Conservation (phyloP, 345 rosid species). For the Dipteronia dyeriana region DNA sequence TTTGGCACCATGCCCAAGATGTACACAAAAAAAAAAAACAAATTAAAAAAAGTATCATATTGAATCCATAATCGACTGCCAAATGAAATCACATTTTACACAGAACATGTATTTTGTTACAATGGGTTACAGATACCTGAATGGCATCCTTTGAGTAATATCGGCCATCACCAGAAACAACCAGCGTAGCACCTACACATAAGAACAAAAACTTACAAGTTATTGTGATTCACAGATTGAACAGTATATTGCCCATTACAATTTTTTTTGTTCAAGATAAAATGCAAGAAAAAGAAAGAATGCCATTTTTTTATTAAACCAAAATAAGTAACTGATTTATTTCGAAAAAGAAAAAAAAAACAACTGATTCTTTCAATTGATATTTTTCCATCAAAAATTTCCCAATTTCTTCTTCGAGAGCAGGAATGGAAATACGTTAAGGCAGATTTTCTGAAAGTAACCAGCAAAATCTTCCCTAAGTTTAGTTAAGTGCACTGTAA, state of each 20-base stretch:
- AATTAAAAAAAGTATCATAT: background rate
- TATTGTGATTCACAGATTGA: background rate
- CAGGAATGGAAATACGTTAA: background rate
- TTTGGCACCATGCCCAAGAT: background rate
- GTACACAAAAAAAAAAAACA: background rate
- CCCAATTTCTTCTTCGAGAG: background rate
- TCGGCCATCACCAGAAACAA: conserved; percentile 99
- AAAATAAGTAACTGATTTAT: background rate
- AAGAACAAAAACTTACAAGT: conserved; percentile 8
- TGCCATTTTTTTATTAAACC: background rate
- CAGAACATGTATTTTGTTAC: background rate
- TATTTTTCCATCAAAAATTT: background rate
- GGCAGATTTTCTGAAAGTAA: background rate
- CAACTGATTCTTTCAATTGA: background rate
- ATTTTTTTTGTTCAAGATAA: conserved; percentile 6
- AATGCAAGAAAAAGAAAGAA: background rate
- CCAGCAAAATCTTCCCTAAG: background rate
- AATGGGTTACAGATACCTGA: conserved; percentile 56
- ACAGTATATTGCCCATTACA: background rate
- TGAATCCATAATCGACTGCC: background rate
- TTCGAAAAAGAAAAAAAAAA: background rate
- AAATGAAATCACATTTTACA: background rate
- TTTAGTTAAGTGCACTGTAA: background rate
- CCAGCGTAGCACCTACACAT: conserved; percentile 84
- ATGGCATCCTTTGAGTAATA: conserved; percentile 92